Evolutionary conservation across 2,329 filamentous ascomycete genomes (phyloP).

Genomic region (Pochonia chlamydosporia): DNA sequence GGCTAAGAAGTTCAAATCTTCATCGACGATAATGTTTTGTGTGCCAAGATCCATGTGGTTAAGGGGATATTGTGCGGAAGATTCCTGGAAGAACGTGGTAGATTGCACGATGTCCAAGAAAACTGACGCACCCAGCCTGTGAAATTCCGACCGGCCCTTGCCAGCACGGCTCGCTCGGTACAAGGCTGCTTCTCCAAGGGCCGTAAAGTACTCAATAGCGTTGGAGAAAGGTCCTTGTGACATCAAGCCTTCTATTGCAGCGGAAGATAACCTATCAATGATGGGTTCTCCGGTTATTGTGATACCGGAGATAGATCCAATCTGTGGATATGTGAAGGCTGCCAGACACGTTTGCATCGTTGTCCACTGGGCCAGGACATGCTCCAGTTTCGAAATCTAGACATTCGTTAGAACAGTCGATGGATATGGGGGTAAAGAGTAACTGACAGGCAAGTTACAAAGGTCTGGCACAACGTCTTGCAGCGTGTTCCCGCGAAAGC

Average conservation of each 20-base stretch:
- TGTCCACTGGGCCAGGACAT: conserved; percentile 18
- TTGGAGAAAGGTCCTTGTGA: conserved; percentile 15
- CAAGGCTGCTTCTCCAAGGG: conserved; percentile 12
- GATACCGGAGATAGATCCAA: conserved; percentile 19
- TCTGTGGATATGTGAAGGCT: conserved; percentile 14
- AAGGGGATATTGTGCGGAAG: conserved; percentile 14
- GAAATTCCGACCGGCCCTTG: neutral
- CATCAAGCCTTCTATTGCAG: neutral
- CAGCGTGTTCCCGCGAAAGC: conserved; percentile 18
- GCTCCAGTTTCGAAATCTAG: conserved; percentile 13
- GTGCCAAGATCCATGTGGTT: conserved; percentile 27
- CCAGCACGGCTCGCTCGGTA: neutral
- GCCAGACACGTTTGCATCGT: conserved; percentile 5
- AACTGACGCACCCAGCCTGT: conserved; percentile 10
- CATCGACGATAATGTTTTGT: conserved; percentile 26
- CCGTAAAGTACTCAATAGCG: conserved; percentile 16
- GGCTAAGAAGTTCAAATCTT: conserved; percentile 22
- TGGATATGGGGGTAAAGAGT: neutral
- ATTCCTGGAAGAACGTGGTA: conserved; percentile 13
- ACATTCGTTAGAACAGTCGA: conserved; percentile 2
- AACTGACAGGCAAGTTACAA: conserved; percentile 15
- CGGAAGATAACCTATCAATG: conserved; percentile 14
- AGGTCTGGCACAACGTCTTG: conserved; percentile 14
- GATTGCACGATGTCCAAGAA: conserved; percentile 18
- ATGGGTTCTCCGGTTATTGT: conserved; percentile 13